These are phyloP conservation scores for Maudiozyma pseudohumilis DNA, from an alignment of 805 yeast genomes.

Conservation along the genomic window DNA sequence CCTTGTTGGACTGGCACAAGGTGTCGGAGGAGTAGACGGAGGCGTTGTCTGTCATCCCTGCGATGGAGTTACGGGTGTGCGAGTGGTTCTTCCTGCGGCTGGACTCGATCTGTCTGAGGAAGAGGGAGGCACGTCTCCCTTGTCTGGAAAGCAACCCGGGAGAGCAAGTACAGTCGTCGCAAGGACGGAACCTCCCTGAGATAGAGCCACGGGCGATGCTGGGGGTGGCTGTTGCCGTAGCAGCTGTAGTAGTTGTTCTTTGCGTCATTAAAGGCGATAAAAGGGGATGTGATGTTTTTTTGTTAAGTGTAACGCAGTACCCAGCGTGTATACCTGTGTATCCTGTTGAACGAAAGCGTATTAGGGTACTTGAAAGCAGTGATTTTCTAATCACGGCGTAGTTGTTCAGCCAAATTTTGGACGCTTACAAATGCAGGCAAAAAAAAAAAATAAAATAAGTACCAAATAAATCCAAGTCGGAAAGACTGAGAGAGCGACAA, in stretches of 20 bases:
- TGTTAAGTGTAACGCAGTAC: too few relatives aligned
- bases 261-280: neutral
- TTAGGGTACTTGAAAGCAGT: neutral
- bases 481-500: too few relatives aligned
- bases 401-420: neutral
- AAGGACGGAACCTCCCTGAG: conserved; percentile 32
- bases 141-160: conserved; percentile 70
- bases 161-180: conserved; percentile 73
- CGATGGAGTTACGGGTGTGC: neutral
- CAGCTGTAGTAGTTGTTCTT: conserved; percentile 3
- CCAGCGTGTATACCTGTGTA: too few relatives aligned
- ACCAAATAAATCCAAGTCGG: too few relatives aligned
- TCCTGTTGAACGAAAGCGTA: too few relatives aligned
- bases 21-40: conserved; percentile 33
- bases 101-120: conserved; percentile 27
- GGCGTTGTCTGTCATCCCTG: conserved; percentile 13
- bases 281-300: too few relatives aligned
- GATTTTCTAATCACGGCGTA: neutral
- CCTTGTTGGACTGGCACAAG: conserved; percentile 30
- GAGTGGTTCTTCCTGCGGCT: conserved; percentile 20
- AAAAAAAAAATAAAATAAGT: neutral
- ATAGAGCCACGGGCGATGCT: conserved; percentile 1
- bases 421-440: neutral
- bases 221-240: neutral
- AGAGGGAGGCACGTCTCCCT: conserved; percentile 47